phyloP scores from a whole-genome alignment of 2,329 filamentous ascomycete genomes.

The Aureobasidium subglaciale region DNA sequence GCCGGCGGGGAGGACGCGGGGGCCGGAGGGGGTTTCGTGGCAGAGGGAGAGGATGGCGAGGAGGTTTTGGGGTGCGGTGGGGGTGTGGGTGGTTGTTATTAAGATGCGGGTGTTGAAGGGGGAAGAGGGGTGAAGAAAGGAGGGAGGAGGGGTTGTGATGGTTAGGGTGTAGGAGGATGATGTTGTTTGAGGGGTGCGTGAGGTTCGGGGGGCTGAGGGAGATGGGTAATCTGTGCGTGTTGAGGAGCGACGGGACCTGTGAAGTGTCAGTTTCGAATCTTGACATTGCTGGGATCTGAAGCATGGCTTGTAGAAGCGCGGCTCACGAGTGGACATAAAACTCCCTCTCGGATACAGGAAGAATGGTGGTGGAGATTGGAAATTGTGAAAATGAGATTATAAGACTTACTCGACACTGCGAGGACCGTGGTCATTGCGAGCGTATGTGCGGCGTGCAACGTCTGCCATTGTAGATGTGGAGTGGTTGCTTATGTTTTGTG shows the following conservation, averaged over 20 bases:
- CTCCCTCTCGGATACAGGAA: neutral
- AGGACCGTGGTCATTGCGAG: slow-evolving; percentile 14
- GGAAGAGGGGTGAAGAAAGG: neutral
- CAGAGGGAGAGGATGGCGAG: slow-evolving; percentile 4
- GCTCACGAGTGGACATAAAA: neutral
- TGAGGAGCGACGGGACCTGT: neutral
- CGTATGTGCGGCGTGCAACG: slow-evolving; percentile 14
- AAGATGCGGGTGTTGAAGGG: neutral
- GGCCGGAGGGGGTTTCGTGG: neutral
- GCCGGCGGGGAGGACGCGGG: slow-evolving; percentile 1
- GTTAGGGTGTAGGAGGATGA: neutral
- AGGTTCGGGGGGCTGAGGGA: neutral
- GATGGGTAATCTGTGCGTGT: neutral
- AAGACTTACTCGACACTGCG: slow-evolving; percentile 12
- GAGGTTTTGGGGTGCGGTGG: neutral
- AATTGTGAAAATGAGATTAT: neutral
- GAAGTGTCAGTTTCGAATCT: neutral
- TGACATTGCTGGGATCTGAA: neutral
- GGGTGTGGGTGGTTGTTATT: neutral
- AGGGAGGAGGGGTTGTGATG: neutral
- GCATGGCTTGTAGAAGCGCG: neutral
- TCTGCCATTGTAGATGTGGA: slow-evolving; percentile 8
- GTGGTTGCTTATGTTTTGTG: neutral
- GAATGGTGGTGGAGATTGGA: neutral
- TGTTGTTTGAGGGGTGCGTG: neutral